Evolutionary conservation across 2,329 filamentous ascomycete species (phyloP), one percentile per base, ranked within the genome.

Genomic region (Chrysoporthe puriensis): DNA sequence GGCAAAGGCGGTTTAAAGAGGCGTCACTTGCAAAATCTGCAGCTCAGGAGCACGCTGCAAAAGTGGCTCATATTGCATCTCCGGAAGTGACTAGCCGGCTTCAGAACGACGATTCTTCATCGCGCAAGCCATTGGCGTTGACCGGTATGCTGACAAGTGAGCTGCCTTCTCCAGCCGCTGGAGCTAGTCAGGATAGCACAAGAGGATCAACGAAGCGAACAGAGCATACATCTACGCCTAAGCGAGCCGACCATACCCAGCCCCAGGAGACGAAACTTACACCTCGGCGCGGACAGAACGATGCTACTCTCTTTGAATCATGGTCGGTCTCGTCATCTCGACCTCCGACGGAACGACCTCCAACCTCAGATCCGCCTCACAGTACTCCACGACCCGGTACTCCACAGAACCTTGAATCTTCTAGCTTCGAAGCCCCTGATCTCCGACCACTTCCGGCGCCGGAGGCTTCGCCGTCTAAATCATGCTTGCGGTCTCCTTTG

Each of bases 381-480:
- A 65, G 62, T 44, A 56, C 60, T 34, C 61, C 67, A 18, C 56
- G 50, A 11, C 54, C 64, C 7, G 59, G 63, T 3, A 69, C 62
- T 14, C 68, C 68, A 11, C 58, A 40, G 59, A 60, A 61, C 6
- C 46, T 18, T 2, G 77, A 79, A 0, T 79, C 79, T 46, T 78
- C 79, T 58, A 78, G 75, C 63, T 75, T 80, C 60, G 74, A 77
- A 18, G 79, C 76, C 3, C 79, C 79, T 4, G 72, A 80, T n/a
- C 80, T 85, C 32, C 82, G 83, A 7, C 82, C 84, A 2, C 77
- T 83, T 3, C 85, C 85, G 14, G 79, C 83, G 63, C 83, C 80
- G 69, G 79, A 82, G n/a, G 81, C 82, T 4, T 88, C 86, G 1
- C 86, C 86, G 0, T 79, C 76, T 9, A 89, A 88, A 73, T 88